Percentiles rank a stretch among this genome's conserved stretches.
phyloP scores from a whole-genome alignment of 2,329 filamentous ascomycete species.

The Orbilia javanica region DNA sequence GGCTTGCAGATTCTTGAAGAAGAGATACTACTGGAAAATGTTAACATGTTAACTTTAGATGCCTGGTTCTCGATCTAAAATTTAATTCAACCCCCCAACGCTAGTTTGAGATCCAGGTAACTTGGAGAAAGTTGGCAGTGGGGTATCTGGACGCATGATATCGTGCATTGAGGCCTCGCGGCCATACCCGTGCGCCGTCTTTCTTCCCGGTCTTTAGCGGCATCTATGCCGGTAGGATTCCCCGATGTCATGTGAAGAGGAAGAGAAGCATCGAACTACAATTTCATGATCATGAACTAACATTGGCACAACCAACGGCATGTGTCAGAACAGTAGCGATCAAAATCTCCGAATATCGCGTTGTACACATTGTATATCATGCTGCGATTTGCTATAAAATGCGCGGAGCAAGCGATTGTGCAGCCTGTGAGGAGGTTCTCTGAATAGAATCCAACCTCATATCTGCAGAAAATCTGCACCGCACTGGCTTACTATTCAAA shows the following conservation, averaged over 20 bases:
- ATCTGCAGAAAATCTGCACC: constrained; percentile 41
- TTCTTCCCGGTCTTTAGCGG: constrained; percentile 37
- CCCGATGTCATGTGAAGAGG: background rate
- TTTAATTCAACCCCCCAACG: constrained; percentile 3
- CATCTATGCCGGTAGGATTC: background rate
- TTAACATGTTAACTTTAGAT: background rate
- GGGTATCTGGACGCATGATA: background rate
- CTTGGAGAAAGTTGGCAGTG: background rate
- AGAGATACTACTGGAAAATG: background rate
- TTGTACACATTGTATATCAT: background rate
- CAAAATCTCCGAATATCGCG: background rate
- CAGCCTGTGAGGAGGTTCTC: background rate
- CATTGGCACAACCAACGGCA: background rate
- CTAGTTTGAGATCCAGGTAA: constrained; percentile 1
- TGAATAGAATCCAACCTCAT: constrained; percentile 18
- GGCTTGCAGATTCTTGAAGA: background rate
- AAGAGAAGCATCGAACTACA: background rate
- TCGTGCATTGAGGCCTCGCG: constrained; percentile 6
- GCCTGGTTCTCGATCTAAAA: background rate
- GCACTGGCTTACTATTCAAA: constrained; percentile 52
- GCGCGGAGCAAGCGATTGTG: background rate
- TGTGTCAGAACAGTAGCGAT: background rate
- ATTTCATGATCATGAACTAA: background rate
- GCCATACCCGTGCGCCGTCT: constrained; percentile 32
- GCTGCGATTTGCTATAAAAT: background rate